These are phyloP conservation scores for Hirsutella minnesotensis DNA, from an alignment of 2,329 filamentous ascomycete genomes.

Conservation along the genomic window DNA sequence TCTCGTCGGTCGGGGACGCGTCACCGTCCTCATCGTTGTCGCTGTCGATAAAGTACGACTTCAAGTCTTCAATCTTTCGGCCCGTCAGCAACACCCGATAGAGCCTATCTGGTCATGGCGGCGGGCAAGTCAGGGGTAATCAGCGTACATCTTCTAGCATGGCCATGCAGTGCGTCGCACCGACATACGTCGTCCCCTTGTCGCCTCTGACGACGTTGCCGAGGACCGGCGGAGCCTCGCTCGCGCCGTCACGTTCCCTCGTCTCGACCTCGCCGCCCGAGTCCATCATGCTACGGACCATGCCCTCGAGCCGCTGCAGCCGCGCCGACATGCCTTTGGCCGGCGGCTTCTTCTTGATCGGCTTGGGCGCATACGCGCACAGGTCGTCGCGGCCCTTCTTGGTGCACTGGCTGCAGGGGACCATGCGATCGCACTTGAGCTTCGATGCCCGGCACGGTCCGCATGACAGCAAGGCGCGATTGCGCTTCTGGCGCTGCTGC, in stretches of 20 bases:
- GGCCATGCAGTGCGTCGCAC: constrained; percentile 48
- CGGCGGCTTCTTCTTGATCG: constrained; percentile 24
- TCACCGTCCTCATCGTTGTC: constrained; percentile 24
- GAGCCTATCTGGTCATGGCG: not conserved
- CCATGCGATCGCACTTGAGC: constrained; percentile 42
- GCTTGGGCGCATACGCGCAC: constrained; percentile 38
- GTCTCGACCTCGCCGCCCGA: constrained; percentile 9
- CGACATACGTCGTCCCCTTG: constrained; percentile 38
- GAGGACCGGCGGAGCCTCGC: constrained; percentile 12
- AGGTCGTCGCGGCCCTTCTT: constrained; percentile 33
- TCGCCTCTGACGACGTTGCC: constrained; percentile 34
- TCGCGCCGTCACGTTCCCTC: not conserved
- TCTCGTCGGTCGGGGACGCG: constrained; percentile 4
- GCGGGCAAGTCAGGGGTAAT: not conserved
- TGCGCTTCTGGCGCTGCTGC: constrained; percentile 26
- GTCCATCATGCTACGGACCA: constrained; percentile 45
- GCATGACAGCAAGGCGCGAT: constrained; percentile 39
- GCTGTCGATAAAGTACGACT: constrained; percentile 41
- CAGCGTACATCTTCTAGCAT: constrained; percentile 45
- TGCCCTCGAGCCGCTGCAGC: constrained; percentile 41
- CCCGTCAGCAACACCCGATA: no score
- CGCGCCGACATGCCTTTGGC: constrained; percentile 40
- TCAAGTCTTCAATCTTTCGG: constrained; percentile 44
- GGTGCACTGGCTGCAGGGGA: constrained; percentile 40
- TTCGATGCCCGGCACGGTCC: constrained; percentile 40